A percentile compares a stretch with the other conserved stretches of the same genome.
These are phyloP conservation scores for Gentiana macrophylla DNA, from an alignment of 257 asterid species.

Conservation along the genomic window DNA sequence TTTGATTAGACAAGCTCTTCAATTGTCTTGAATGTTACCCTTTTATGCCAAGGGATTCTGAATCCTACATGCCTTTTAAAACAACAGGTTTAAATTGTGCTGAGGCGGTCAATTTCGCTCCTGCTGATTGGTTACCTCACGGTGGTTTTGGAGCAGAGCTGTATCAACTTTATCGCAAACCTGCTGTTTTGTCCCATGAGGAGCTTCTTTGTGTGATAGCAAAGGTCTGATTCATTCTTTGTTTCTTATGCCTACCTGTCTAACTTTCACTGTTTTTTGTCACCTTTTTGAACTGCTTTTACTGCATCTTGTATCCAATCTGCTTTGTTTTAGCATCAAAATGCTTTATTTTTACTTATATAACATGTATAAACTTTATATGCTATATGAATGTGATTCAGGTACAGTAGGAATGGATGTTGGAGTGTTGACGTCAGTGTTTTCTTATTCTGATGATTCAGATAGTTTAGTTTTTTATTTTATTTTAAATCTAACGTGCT, in stretches of 20 bases:
- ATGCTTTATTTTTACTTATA: too few relatives aligned
- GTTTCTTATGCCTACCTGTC: not conserved
- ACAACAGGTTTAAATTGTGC: constrained; percentile 88
- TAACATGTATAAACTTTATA: too few relatives aligned
- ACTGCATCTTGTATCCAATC: too few relatives aligned
- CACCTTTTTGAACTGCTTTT: too few relatives aligned
- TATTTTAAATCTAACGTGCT: too few relatives aligned
- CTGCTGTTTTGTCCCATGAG: constrained; percentile 90
- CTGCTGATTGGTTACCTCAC: constrained; percentile 98
- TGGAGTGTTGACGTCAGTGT: too few relatives aligned
- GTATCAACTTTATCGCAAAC: constrained; percentile 70
- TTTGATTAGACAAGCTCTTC: constrained; percentile 8
- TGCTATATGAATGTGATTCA: too few relatives aligned
- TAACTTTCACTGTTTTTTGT: not conserved
- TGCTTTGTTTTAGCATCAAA: too few relatives aligned
- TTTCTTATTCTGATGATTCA: too few relatives aligned
- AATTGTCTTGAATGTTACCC: not conserved
- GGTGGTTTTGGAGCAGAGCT: constrained; percentile 97
- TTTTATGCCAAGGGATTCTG: constrained; percentile 1
- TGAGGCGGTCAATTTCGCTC: constrained; percentile 98
- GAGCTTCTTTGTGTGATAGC: constrained; percentile 86
- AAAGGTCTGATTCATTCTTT: constrained; percentile 34
- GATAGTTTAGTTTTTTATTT: too few relatives aligned
- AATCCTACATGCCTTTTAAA: constrained; percentile 19
- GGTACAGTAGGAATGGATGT: too few relatives aligned